phyloP scores from a whole-genome alignment of 352 stramenopile genomes.

The Albugo laibachii region DNA sequence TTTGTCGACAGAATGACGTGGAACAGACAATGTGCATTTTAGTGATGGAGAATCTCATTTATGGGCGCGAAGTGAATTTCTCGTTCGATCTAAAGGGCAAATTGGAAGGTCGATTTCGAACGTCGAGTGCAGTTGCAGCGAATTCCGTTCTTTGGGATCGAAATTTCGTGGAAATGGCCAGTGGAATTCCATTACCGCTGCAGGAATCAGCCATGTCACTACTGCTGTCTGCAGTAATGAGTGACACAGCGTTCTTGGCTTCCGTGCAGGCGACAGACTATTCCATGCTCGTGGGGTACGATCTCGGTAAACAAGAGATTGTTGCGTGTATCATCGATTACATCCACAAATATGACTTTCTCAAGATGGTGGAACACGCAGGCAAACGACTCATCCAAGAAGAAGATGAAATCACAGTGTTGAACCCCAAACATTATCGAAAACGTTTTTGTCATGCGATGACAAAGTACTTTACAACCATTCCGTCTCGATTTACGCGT shows the following conservation, averaged over 20 bases:
- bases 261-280: slow-evolving; percentile 75
- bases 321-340: slow-evolving; percentile 81
- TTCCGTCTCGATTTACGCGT: slow-evolving; percentile 72
- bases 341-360: slow-evolving; percentile 81
- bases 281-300: slow-evolving; percentile 76
- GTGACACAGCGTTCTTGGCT: slow-evolving; percentile 69
- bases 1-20: slow-evolving; percentile 18
- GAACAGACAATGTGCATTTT: slow-evolving; percentile 75
- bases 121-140: slow-evolving; percentile 16
- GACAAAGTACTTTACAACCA: slow-evolving; percentile 80
- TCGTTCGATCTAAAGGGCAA: slow-evolving; percentile 80
- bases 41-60: slow-evolving; percentile 80
- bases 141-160: slow-evolving; percentile 61
- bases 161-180: slow-evolving; percentile 72
- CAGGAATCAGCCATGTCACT: slow-evolving; percentile 69
- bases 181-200: slow-evolving; percentile 58
- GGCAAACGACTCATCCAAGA: slow-evolving; percentile 78
- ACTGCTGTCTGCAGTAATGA: slow-evolving; percentile 64
- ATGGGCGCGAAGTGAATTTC: slow-evolving; percentile 68
- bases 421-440: slow-evolving; percentile 75
- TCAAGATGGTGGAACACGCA: slow-evolving; percentile 81
- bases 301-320: slow-evolving; percentile 71
- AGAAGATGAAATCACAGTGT: slow-evolving; percentile 73
- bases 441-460: slow-evolving; percentile 71
- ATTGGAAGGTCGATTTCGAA: slow-evolving; percentile 64